These are phyloP conservation scores for Neohortaea acidophila DNA, from an alignment of 495 filamentous ascomycete species.

Conservation along the genomic window DNA sequence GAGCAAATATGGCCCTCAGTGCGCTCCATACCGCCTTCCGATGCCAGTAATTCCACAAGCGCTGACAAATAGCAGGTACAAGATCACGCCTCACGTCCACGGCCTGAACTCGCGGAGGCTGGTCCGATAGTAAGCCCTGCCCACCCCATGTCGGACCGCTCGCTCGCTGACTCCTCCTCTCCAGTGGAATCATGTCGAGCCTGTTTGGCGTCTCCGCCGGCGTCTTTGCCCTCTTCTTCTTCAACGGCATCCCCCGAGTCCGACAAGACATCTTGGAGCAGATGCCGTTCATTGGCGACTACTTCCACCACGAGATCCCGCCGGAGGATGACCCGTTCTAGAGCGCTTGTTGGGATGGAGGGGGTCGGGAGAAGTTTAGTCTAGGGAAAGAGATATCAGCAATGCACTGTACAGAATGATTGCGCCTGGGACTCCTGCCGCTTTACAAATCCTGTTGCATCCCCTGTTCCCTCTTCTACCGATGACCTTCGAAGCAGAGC, in stretches of 20 bases:
- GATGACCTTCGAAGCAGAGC: not conserved
- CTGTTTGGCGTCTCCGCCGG: conserved; percentile 47
- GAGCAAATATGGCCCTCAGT: conserved; percentile 22
- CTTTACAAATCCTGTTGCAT: too few species aligned
- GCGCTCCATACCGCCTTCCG: not conserved
- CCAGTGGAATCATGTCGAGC: conserved; percentile 40
- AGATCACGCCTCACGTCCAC: conserved; percentile 10
- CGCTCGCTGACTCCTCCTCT: not conserved
- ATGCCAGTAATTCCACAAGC: not conserved
- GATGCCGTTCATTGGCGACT: conserved; percentile 42
- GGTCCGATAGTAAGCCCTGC: conserved; percentile 4
- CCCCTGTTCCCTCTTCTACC: too few species aligned
- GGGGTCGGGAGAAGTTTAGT: not conserved
- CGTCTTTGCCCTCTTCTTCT: conserved; percentile 53
- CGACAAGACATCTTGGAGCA: conserved; percentile 47
- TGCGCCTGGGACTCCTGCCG: too few species aligned
- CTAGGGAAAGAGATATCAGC: too few species aligned
- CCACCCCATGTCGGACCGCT: not conserved
- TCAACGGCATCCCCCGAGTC: conserved; percentile 54
- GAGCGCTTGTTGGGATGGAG: conserved; percentile 3
- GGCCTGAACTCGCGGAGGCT: conserved; percentile 9
- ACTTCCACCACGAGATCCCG: conserved; percentile 42
- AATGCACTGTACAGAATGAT: conserved; percentile 1
- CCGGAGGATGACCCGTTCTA: conserved; percentile 47
- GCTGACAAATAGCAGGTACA: conserved; percentile 14